Conservation (phyloP, 495 filamentous ascomycete genomes). For the Neurospora discreta region DNA sequence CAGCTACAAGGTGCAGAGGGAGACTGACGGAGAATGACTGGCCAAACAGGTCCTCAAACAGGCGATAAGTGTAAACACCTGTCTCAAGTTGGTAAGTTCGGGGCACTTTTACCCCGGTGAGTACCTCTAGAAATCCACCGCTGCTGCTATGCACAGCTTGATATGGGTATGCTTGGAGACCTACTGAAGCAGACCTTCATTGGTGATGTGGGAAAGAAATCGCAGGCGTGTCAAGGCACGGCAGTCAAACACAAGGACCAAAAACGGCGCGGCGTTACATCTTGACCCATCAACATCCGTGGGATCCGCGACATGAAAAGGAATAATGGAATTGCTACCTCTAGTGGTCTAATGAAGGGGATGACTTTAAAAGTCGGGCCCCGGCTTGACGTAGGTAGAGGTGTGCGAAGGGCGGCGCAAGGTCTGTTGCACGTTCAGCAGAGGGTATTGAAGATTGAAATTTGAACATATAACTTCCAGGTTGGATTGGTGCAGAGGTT, state of each 20-base stretch:
- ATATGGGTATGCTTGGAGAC: not conserved
- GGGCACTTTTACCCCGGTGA: not conserved
- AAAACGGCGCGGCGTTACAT: not conserved
- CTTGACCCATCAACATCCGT: not conserved
- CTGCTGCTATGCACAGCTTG: not conserved
- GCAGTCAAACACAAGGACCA: not conserved
- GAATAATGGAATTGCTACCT: too few relatives aligned
- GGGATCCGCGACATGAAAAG: not conserved
- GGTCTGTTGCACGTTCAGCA: too few relatives aligned
- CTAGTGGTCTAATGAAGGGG: too few relatives aligned
- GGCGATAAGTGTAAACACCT: not conserved
- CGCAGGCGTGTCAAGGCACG: not conserved
- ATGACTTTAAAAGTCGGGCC: too few relatives aligned
- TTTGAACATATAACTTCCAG: too few relatives aligned
- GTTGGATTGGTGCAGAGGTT: not conserved
- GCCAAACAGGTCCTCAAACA: not conserved
- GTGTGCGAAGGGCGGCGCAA: too few relatives aligned
- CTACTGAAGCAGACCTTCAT: not conserved
- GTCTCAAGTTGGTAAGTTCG: not conserved
- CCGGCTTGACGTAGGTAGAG: too few relatives aligned
- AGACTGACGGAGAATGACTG: not conserved
- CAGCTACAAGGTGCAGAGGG: not conserved
- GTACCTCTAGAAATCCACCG: not conserved
- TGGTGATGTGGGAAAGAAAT: not conserved
- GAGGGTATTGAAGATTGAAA: too few relatives aligned